Evolutionary conservation across 2,329 filamentous ascomycete genomes (phyloP), one percentile per base, ranked within the genome.

Genomic region (Dissoconium aciculare): DNA sequence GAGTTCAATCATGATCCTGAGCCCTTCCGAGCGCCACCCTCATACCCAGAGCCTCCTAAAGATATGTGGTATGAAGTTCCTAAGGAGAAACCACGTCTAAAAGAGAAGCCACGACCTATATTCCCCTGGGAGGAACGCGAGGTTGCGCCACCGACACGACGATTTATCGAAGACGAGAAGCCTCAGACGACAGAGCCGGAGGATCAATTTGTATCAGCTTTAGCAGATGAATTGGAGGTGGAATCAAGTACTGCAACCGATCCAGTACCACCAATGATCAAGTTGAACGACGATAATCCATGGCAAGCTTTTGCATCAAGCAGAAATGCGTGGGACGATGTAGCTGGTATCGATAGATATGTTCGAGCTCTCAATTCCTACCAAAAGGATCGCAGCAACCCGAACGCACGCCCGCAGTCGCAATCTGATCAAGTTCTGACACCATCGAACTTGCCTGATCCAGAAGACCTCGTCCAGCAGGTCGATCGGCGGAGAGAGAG

Each of bases 41-140:
- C 70, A 31, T 89, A 92, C 47, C 81, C 85, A 3, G 80, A 82
- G 48, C 81, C 83, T 11, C 83, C 85, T 0, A 78, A 69, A 53
- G 70, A 85, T 49, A 85, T 93, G 81, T 89, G 78, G 67, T 93
- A 89, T 51, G 64, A 87, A 45, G 69, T 91, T 19, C 84, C 84
- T 4, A 51, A 71, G 33, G 39, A 45, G 6, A 57, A 66, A 39
- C 66, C 70, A 35, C 62, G 63, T 11, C 71, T 71, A 13, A 60
- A 66, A 26, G 63, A 74, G 40, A 68, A 61, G 37, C 69, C 74
- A 10, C 44, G 40, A 21, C 66, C 68, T 28, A 75, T 95, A 28
- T 98, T 98, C 54, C 89, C 89, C 0, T 98, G 89, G 89, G 89
- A 98, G 54, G 58, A 56, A 25, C 61, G 76, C 38, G 60, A 74